Conservation (phyloP, 2,329 filamentous ascomycete genomes). For the Stromatinia cepivora region DNA sequence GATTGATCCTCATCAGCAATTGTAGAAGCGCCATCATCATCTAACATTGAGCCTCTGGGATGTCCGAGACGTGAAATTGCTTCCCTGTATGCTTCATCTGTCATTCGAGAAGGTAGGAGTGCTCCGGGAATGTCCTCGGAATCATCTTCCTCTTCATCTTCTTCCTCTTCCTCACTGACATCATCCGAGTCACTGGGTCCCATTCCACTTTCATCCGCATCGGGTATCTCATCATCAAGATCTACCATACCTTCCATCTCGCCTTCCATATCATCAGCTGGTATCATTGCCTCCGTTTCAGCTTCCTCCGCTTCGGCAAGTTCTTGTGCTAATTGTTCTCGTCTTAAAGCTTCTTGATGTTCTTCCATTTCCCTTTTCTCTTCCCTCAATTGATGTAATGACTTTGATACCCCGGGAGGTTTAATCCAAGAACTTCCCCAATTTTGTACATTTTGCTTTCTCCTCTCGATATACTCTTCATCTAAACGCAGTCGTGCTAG, state of each 20-base stretch:
- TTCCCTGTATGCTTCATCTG: conserved; percentile 63
- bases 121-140: conserved; percentile 38
- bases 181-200: conserved; percentile 43
- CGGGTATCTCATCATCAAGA: conserved; percentile 72
- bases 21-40: conserved; percentile 49
- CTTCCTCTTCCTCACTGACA: conserved; percentile 44
- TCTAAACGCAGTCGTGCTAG: conserved; percentile 72
- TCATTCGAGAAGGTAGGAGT: conserved; percentile 46
- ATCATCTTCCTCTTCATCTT: conserved; percentile 44
- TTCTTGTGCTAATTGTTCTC: conserved; percentile 71
- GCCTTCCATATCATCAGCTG: conserved; percentile 40
- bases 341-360: conserved; percentile 70
- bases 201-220: conserved; percentile 48
- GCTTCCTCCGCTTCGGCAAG: conserved; percentile 65
- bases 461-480: conserved; percentile 73
- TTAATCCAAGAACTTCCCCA: conserved; percentile 90
- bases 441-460: conserved; percentile 78
- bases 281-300: conserved; percentile 44
- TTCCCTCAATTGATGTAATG: conserved; percentile 84
- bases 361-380: conserved; percentile 88
- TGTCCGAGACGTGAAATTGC: conserved; percentile 55
- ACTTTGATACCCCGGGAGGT: conserved; percentile 85
- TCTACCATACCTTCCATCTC: conserved; percentile 56
- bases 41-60: conserved; percentile 47
- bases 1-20: conserved; percentile 57